These are phyloP conservation scores for Verticillium isaacii DNA, from an alignment of 2,329 filamentous ascomycete genomes.

Conservation along the genomic window DNA sequence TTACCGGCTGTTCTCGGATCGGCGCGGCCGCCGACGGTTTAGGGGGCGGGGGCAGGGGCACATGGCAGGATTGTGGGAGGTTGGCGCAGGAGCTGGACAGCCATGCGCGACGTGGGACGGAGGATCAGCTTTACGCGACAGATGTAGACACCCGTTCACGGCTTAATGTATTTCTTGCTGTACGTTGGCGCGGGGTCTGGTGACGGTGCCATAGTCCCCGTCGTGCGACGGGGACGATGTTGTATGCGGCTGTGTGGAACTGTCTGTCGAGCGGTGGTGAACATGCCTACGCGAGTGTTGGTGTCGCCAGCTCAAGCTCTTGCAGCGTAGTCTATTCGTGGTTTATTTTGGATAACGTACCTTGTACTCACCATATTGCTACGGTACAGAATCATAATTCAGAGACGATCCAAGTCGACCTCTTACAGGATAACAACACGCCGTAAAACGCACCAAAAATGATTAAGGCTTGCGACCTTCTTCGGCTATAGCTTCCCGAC, in stretches of 20 bases:
- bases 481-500: too few relatives aligned
- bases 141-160: not conserved
- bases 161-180: not conserved
- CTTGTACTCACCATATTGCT: too few relatives aligned
- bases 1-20: not conserved
- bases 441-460: too few relatives aligned
- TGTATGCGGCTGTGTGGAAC: not conserved
- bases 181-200: not conserved
- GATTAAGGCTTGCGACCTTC: too few relatives aligned
- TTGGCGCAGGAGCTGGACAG: not conserved
- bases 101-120: not conserved
- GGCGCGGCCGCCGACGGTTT: not conserved
- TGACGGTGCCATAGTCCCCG: not conserved
- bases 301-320: too few relatives aligned
- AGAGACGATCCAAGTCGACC: too few relatives aligned
- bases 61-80: not conserved
- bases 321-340: too few relatives aligned
- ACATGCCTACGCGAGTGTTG: too few relatives aligned
- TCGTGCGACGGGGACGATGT: not conserved
- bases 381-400: too few relatives aligned
- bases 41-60: not conserved
- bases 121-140: not conserved
- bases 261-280: too few relatives aligned
- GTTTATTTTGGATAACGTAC: too few relatives aligned
- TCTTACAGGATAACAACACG: too few relatives aligned